Evolutionary conservation across 139 green algal species (phyloP).

Genomic region (Auxenochlorella protothecoides): DNA sequence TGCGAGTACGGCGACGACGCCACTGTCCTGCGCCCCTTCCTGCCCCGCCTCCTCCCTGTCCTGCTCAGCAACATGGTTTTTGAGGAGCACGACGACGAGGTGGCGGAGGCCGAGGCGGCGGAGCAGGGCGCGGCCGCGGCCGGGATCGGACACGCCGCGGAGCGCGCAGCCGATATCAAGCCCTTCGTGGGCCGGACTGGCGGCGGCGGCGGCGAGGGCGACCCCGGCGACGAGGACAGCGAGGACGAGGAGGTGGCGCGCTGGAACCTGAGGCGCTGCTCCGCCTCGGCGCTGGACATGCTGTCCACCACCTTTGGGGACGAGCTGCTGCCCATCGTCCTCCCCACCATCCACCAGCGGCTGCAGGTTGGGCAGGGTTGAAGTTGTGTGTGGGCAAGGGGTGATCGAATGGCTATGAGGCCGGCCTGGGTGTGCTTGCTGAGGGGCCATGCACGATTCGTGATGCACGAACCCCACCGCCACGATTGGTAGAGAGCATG

Average conservation of each 20-base stretch:
- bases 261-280: slow-evolving; percentile 90
- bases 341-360: slow-evolving; percentile 77
- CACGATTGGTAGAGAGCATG: too few relatives aligned
- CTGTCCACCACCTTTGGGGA: slow-evolving; percentile 68
- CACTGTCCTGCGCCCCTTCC: slow-evolving; percentile 55
- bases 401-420: too few relatives aligned
- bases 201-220: slow-evolving; percentile 13
- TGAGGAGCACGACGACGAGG: slow-evolving; percentile 84
- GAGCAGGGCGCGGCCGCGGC: slow-evolving; percentile 2
- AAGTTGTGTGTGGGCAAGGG: too few relatives aligned
- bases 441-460: too few relatives aligned
- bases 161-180: slow-evolving; percentile 58
- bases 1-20: slow-evolving; percentile 56
- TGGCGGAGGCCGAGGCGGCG: slow-evolving; percentile 61
- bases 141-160: slow-evolving; percentile 8
- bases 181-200: slow-evolving; percentile 30
- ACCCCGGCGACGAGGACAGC: slow-evolving; percentile 46
- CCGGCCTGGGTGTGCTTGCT: too few relatives aligned
- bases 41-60: slow-evolving; percentile 76
- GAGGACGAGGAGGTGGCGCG: slow-evolving; percentile 23
- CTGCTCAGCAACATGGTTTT: slow-evolving; percentile 95
- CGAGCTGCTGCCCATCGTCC: slow-evolving; percentile 81
- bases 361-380: slow-evolving; percentile 25
- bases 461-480: background rate
- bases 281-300: slow-evolving; percentile 78